Evolutionary conservation across 371 early-diverging fungal genomes (phyloP), one percentile per base, ranked within the genome.

Genomic region (Rhizopus sp.): DNA sequence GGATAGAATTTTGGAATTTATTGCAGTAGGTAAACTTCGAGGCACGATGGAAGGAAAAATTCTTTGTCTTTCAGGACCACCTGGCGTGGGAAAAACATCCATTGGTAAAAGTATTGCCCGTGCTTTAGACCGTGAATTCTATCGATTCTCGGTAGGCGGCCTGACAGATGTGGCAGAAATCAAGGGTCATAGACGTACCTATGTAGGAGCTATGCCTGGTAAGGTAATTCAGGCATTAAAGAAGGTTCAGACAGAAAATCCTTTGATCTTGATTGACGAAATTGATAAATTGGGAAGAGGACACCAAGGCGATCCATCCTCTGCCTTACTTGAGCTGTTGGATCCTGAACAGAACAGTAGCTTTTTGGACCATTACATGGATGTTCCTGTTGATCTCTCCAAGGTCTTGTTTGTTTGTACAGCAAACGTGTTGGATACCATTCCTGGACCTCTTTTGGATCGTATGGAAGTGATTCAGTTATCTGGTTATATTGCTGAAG

Each of bases 201-300:
- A 98, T 69, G 97, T 98, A 15, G 99, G 99, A 50, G 97, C 98
- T 6, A 97, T 98, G 99, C 99, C 99, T n/a, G 99, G 99, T 41
- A 97, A 97, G 72, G 93, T 97, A 4, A 88, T 98, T 37, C 98
- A 97, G 73, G 98, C 99, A 1, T 74, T 98, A 46, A 97, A 97
- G 72, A 95, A 95, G 62, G 96, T 96, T 6, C 94, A 97, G 67
- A 95, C 96, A 0, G 96, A 96, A 70, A 97, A 97, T 68, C 98
- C 98, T 7, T 73, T 97, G 39, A 89, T 98, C 55, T 82, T 98
- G 76, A 95, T 98, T 62, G 99, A 98, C 76, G 99, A 98, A 77
- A 87, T 98, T 33, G 99, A 97, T 77, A 98, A 97, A 82, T 82
- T 98, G 32, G 96, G 97, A n/a, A 85, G 93, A 37, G 96, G 96